Evolutionary conservation across 2,329 filamentous ascomycete species (phyloP).

Genomic region (Fusarium vanettenii): DNA sequence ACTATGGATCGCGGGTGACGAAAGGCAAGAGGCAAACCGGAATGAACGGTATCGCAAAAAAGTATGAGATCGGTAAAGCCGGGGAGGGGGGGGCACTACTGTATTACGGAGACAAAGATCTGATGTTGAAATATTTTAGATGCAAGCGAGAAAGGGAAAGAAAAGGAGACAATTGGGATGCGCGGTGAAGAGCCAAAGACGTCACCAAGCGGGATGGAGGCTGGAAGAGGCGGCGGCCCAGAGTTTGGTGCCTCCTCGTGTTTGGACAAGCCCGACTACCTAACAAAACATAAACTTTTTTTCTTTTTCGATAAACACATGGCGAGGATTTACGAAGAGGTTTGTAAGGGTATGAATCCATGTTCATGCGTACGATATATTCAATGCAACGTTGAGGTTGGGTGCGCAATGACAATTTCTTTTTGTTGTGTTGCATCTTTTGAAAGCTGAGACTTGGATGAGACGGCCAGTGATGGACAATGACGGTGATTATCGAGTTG

Average conservation of each 20-base stretch:
- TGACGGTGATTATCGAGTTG: slow-evolving; percentile 4
- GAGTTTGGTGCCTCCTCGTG: slow-evolving; percentile 20
- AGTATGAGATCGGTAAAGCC: not conserved
- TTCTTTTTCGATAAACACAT: not conserved
- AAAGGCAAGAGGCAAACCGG: slow-evolving; percentile 33
- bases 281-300: not conserved
- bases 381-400: slow-evolving; percentile 3
- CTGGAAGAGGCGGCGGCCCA: slow-evolving; percentile 8
- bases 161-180: not conserved
- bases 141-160: not conserved
- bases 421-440: not conserved
- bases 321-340: not conserved
- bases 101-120: not conserved
- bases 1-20: slow-evolving; percentile 23
- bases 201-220: slow-evolving; percentile 14
- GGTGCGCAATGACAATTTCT: not conserved
- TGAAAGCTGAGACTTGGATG: slow-evolving; percentile 2
- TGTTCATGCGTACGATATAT: not conserved
- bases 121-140: not conserved
- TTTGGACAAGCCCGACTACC: not conserved
- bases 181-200: slow-evolving; percentile 27
- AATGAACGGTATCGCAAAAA: not conserved
- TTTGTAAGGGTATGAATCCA: slow-evolving; percentile 6
- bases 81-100: not conserved
- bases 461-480: slow-evolving; percentile 4